phyloP scores from a whole-genome alignment of 1,284 basidiomycete species.

The Ganoderma leucocontextum region DNA sequence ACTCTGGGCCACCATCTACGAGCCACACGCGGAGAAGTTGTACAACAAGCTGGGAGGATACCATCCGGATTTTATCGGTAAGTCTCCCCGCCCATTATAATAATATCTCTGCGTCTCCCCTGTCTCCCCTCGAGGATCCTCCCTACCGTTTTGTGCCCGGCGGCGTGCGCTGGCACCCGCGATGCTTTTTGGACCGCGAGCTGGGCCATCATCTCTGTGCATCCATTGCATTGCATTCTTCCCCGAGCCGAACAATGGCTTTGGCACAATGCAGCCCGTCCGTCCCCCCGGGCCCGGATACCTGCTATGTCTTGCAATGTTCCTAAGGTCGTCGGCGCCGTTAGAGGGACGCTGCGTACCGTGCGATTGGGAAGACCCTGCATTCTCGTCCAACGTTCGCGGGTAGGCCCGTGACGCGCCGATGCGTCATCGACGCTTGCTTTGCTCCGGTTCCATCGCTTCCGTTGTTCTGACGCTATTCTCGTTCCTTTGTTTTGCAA shows the following conservation, averaged over 20 bases:
- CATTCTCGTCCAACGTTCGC: conserved; percentile 6
- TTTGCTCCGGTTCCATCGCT: neutral
- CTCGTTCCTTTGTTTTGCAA: conserved; percentile 39
- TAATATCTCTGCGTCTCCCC: conserved; percentile 12
- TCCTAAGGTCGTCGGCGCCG: conserved; percentile 2
- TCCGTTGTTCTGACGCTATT: neutral
- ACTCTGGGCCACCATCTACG: conserved; percentile 93
- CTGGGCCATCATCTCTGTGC: conserved; percentile 6
- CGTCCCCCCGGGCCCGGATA: conserved; percentile 23
- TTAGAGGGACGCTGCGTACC: neutral
- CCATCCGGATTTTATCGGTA: conserved; percentile 87
- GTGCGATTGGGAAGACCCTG: conserved; percentile 4
- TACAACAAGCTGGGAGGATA: conserved; percentile 87
- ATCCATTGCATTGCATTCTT: neutral
- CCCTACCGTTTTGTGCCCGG: conserved; percentile 14
- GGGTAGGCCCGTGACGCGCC: conserved; percentile 5
- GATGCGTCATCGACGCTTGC: neutral
- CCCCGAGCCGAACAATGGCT: conserved; percentile 2
- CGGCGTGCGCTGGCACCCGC: neutral
- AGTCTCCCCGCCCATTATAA: conserved; percentile 47
- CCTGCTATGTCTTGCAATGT: conserved; percentile 4
- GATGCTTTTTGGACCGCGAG: conserved; percentile 11
- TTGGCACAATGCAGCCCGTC: conserved; percentile 21
- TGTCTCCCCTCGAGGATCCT: conserved; percentile 12
- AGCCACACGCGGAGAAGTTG: conserved; percentile 90